Conservation (phyloP, 2,329 filamentous ascomycete genomes). For the Xylariaceae sp. region DNA sequence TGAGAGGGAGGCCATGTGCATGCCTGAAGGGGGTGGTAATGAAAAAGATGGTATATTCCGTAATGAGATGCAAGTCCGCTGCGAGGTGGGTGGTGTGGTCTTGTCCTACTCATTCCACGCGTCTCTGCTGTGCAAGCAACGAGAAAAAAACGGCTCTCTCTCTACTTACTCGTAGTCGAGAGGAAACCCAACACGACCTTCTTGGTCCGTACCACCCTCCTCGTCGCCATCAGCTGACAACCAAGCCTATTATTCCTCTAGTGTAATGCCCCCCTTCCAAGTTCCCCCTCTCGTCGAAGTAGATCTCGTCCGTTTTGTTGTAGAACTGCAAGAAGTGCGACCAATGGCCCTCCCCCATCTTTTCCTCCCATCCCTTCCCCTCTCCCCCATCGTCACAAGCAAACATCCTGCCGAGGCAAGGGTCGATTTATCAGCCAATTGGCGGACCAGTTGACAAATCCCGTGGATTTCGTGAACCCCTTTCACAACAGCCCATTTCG, state of each 20-base stretch:
- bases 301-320: neutral
- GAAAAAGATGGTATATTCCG: neutral
- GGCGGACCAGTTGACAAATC: slow-evolving; percentile 13
- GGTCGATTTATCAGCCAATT: neutral
- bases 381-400: slow-evolving; percentile 7
- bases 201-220: neutral
- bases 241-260: neutral
- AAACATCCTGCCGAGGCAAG: slow-evolving; percentile 12
- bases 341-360: neutral
- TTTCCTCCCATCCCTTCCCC: neutral
- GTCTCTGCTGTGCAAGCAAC: neutral
- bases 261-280: neutral
- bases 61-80: neutral
- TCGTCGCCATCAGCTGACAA: slow-evolving; percentile 1
- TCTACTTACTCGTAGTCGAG: no score
- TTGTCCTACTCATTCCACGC: neutral
- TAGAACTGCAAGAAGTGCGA: neutral
- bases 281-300: neutral
- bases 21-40: neutral
- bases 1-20: neutral
- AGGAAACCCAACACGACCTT: no score
- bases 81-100: neutral
- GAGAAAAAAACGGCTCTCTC: neutral
- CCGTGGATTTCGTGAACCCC: neutral
- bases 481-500: neutral